Conservation (phyloP, 2,329 filamentous ascomycete species). For the Ceratocystis destructans region DNA sequence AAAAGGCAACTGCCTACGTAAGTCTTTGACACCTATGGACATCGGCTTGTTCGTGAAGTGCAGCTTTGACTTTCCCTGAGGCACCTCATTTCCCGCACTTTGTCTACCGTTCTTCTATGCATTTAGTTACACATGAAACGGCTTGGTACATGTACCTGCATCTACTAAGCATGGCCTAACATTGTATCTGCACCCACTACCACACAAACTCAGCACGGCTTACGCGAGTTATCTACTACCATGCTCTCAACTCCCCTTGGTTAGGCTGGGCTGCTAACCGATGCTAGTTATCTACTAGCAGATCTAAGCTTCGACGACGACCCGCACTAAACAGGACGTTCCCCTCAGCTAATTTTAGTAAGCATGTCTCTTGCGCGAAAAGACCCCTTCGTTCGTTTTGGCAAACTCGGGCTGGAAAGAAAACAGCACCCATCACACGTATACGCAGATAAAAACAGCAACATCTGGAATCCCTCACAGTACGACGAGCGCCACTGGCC, state of each 20-base stretch:
- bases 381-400: neutral
- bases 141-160: neutral
- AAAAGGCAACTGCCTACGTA: neutral
- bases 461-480: too few relatives aligned
- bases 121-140: neutral
- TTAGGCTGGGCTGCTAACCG: neutral
- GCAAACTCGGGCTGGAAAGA: neutral
- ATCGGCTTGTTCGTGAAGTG: too few relatives aligned
- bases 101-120: neutral
- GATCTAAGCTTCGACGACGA: neutral
- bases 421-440: neutral
- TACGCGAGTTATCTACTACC: too few relatives aligned
- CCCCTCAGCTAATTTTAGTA: neutral
- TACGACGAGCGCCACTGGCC: too few relatives aligned
- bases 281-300: neutral
- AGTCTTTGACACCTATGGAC: neutral
- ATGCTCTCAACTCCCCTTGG: too few relatives aligned
- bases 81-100: neutral
- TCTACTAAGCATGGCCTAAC: neutral
- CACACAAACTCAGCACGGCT: neutral
- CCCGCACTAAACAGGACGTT: neutral
- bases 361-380: neutral
- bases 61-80: neutral
- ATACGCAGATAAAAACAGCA: too few relatives aligned
- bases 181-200: neutral